A percentile compares a stretch with the other conserved stretches of the same genome.
Evolutionary conservation across 169 alveolate genomes (phyloP).

Genomic region (Babesia ovis): DNA sequence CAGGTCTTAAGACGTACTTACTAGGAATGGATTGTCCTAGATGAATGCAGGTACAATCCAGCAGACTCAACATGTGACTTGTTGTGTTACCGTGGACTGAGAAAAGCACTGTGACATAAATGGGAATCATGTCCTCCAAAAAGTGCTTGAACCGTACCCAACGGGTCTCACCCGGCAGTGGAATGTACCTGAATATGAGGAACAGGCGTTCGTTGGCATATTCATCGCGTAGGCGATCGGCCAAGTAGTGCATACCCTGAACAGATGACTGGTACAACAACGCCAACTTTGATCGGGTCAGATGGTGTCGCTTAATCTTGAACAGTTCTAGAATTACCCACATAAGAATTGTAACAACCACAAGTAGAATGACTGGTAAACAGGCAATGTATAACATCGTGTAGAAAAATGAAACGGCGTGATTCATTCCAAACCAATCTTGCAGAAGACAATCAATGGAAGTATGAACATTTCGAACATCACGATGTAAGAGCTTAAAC

Average conservation of each 20-base stretch:
- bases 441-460: constrained; percentile 78
- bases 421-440: constrained; percentile 61
- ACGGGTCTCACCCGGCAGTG: constrained; percentile 71
- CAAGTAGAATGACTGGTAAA: constrained; percentile 72
- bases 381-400: constrained; percentile 76
- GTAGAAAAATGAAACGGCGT: constrained; percentile 79
- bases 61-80: constrained; percentile 75
- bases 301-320: constrained; percentile 18
- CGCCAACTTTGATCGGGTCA: constrained; percentile 40
- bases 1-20: constrained; percentile 77
- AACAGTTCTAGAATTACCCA: constrained; percentile 55
- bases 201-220: constrained; percentile 78
- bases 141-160: constrained; percentile 67
- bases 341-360: constrained; percentile 74
- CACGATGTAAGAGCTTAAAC: constrained; percentile 27
- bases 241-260: constrained; percentile 65
- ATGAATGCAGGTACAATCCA: constrained; percentile 78
- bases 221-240: constrained; percentile 64
- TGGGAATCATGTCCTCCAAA: constrained; percentile 86
- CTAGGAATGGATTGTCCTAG: constrained; percentile 64
- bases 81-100: constrained; percentile 80
- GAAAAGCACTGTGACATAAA: constrained; percentile 82
- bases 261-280: constrained; percentile 51
- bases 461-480: constrained; percentile 21
- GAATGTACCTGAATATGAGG: constrained; percentile 80